Percentiles rank a stretch among this genome's conserved stretches.
Evolutionary conservation across 169 alveolate species (phyloP).

Genomic region (Cryptosporidium bovis): DNA sequence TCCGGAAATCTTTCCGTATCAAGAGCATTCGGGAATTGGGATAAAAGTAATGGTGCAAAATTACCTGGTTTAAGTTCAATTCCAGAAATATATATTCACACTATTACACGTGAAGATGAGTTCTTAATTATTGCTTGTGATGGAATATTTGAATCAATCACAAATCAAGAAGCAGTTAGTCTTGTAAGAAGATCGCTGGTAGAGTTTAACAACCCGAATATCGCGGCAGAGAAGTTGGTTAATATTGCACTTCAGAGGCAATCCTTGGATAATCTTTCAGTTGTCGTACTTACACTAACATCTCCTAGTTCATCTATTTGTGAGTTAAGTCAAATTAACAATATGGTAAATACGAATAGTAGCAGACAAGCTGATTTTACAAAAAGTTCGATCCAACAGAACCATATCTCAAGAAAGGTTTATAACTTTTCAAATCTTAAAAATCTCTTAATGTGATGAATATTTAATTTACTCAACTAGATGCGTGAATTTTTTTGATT

Average conservation of each 20-base stretch:
- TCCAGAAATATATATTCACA: conserved; percentile 78
- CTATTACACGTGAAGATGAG: conserved; percentile 79
- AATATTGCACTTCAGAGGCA: conserved; percentile 80
- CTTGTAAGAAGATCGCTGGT: conserved; percentile 70
- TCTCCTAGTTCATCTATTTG: conserved; percentile 30
- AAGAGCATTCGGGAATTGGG: conserved; percentile 79
- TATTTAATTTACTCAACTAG: too few relatives aligned
- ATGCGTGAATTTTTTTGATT: too few relatives aligned
- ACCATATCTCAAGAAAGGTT: conserved; percentile 5
- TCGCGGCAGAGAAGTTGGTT: conserved; percentile 81
- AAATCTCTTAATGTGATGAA: conserved; percentile 9
- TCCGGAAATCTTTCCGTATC: conserved; percentile 78
- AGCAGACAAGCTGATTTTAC: not conserved
- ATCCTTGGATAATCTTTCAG: conserved; percentile 82
- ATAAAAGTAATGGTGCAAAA: conserved; percentile 76
- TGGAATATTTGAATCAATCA: conserved; percentile 76
- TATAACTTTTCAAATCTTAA: conserved; percentile 56
- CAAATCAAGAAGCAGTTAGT: conserved; percentile 76
- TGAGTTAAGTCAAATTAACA: not conserved
- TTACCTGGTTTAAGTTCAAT: conserved; percentile 78
- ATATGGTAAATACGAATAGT: not conserved
- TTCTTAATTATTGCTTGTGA: conserved; percentile 79
- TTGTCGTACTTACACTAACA: conserved; percentile 77
- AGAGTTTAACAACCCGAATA: conserved; percentile 75
- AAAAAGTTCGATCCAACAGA: not conserved